phyloP scores from a whole-genome alignment of 2,329 filamentous ascomycete genomes.

The Endothia cerciana region DNA sequence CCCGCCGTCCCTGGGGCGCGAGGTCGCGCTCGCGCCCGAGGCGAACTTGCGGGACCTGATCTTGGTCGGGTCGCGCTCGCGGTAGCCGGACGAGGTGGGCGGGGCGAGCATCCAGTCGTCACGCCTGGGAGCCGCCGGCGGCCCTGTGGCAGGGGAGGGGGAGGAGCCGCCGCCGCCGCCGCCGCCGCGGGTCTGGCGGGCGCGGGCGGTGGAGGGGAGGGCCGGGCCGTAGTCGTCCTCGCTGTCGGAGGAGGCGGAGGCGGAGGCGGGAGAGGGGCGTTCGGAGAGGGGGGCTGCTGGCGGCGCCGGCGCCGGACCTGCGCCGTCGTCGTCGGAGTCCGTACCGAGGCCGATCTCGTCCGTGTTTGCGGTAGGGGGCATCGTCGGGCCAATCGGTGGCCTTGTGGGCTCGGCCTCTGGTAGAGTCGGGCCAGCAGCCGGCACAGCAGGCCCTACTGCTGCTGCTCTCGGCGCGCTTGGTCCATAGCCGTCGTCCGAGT shows the following conservation, averaged over 20 bases:
- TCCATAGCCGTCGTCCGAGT: slow-evolving; percentile 48
- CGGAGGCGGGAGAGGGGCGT: slow-evolving; percentile 38
- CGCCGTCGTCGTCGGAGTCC: slow-evolving; percentile 41
- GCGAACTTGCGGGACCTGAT: slow-evolving; percentile 82
- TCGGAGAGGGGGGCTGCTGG: slow-evolving; percentile 47
- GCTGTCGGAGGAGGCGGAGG: slow-evolving; percentile 42
- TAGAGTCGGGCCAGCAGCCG: background rate
- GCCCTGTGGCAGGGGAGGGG: slow-evolving; percentile 40
- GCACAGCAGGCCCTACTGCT: slow-evolving; percentile 11
- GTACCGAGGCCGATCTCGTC: slow-evolving; percentile 44
- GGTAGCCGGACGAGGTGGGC: slow-evolving; percentile 59
- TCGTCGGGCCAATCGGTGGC: slow-evolving; percentile 36
- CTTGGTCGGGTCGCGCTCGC: slow-evolving; percentile 79
- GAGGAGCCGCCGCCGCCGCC: too few relatives aligned
- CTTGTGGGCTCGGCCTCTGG: slow-evolving; percentile 11
- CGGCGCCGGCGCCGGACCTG: slow-evolving; percentile 39
- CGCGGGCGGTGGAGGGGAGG: slow-evolving; percentile 50
- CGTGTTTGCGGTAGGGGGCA: slow-evolving; percentile 35
- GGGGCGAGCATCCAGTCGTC: slow-evolving; percentile 86
- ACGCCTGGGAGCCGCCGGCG: slow-evolving; percentile 59
- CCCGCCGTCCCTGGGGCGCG: slow-evolving; percentile 40
- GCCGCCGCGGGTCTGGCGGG: slow-evolving; percentile 38
- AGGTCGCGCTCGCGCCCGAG: slow-evolving; percentile 48
- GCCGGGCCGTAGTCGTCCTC: slow-evolving; percentile 64
- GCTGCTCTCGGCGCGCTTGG: slow-evolving; percentile 39